Conservation (phyloP, 2,329 filamentous ascomycete species). For the Rhytidhysteron rufulum region DNA sequence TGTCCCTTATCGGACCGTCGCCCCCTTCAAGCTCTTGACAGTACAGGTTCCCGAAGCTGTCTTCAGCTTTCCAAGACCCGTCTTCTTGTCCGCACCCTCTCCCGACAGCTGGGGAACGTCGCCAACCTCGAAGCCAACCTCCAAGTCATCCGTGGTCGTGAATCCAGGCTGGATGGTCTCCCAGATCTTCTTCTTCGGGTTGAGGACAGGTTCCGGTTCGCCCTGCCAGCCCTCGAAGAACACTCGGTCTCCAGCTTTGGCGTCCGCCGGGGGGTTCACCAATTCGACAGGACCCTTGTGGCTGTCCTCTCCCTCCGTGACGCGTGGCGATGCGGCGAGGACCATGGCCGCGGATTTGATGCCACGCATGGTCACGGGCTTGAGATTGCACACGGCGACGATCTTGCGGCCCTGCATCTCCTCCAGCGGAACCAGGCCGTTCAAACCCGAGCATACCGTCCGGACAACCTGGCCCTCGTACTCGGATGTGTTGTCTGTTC, state of each 20-base stretch:
- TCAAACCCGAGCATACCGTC: slow-evolving; percentile 95
- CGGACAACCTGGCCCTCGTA: slow-evolving; percentile 88
- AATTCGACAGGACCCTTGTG: slow-evolving; percentile 92
- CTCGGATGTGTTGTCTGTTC: slow-evolving; percentile 83
- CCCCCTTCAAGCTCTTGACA: slow-evolving; percentile 75
- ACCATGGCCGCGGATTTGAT: slow-evolving; percentile 84
- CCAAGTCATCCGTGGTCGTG: slow-evolving; percentile 75
- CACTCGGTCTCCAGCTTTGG: slow-evolving; percentile 80
- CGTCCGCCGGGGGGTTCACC: slow-evolving; percentile 73
- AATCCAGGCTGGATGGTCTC: slow-evolving; percentile 95
- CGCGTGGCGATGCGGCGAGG: slow-evolving; percentile 81
- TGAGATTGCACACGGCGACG: slow-evolving; percentile 93
- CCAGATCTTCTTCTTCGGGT: slow-evolving; percentile 99
- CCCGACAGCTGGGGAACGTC: slow-evolving; percentile 73
- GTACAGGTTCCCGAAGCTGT: slow-evolving; percentile 80
- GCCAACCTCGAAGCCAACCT: slow-evolving; percentile 81
- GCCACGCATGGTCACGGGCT: slow-evolving; percentile 98
- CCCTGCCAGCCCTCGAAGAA: slow-evolving; percentile 94
- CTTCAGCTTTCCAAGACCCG: slow-evolving; percentile 59
- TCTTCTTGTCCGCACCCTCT: slow-evolving; percentile 57
- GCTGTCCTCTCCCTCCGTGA: slow-evolving; percentile 76
- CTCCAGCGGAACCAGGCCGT: slow-evolving; percentile 85
- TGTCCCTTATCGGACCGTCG: slow-evolving; percentile 83
- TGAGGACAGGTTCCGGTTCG: slow-evolving; percentile 87
- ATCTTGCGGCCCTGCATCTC: slow-evolving; percentile 98